These are phyloP conservation scores for Leccinum huronense DNA, from an alignment of 1,284 basidiomycete genomes.

Conservation along the genomic window DNA sequence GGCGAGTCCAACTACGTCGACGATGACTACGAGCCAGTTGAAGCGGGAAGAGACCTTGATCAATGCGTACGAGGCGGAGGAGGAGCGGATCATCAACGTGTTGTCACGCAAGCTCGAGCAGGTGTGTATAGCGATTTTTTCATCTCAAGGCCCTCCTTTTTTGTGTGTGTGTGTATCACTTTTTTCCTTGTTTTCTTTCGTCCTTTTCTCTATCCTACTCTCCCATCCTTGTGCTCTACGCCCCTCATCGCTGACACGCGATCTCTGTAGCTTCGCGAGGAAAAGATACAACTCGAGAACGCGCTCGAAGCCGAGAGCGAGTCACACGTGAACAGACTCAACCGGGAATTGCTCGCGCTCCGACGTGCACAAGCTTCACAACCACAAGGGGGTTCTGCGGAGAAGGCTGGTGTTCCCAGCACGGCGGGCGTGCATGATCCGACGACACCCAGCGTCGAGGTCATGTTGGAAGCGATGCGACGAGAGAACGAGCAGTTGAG, in stretches of 20 bases:
- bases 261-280: constrained; percentile 60
- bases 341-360: constrained; percentile 65
- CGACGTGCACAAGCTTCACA: constrained; percentile 50
- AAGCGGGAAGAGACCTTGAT: constrained; percentile 70
- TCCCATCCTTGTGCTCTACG: too few relatives aligned
- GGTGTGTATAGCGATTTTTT: constrained; percentile 39
- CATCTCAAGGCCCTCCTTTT: neutral
- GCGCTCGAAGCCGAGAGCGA: constrained; percentile 77
- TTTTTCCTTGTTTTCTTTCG: too few relatives aligned
- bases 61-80: constrained; percentile 83
- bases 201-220: too few relatives aligned
- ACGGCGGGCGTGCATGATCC: constrained; percentile 36
- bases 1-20: constrained; percentile 42
- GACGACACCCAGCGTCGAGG: constrained; percentile 53
- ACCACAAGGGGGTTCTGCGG: constrained; percentile 18
- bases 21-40: constrained; percentile 36
- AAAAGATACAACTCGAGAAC: constrained; percentile 81
- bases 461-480: constrained; percentile 70
- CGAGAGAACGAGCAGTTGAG: constrained; percentile 74
- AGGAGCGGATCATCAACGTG: constrained; percentile 80
- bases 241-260: neutral
- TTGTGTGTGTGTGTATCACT: too few relatives aligned
- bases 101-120: constrained; percentile 76
- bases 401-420: constrained; percentile 15
- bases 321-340: constrained; percentile 71